phyloP scores from a whole-genome alignment of 495 filamentous ascomycete species.

The Aspergillus sclerotioniger region DNA sequence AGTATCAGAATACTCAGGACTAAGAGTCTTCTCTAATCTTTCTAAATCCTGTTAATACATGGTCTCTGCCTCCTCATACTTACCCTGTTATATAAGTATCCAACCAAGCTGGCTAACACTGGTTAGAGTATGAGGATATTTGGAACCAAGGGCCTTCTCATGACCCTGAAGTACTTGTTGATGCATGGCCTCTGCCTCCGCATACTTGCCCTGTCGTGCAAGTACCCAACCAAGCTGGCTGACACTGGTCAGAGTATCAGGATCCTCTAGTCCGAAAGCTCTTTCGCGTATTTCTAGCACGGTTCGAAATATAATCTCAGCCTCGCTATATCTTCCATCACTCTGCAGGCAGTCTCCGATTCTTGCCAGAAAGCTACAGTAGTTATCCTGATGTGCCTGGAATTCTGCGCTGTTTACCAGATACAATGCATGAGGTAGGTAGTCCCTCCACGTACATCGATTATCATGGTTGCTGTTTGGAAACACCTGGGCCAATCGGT shows the following conservation, averaged over 20 bases:
- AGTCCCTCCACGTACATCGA: too few relatives aligned
- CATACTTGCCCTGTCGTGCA: not conserved
- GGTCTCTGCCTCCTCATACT: constrained; percentile 21
- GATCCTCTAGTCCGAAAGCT: too few relatives aligned
- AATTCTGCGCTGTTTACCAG: too few relatives aligned
- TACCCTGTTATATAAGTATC: not conserved
- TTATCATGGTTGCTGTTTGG: too few relatives aligned
- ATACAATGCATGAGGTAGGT: too few relatives aligned
- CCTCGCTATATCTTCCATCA: not conserved
- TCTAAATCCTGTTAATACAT: constrained; percentile 26
- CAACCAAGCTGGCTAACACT: not conserved
- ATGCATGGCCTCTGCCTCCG: not conserved
- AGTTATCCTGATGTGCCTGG: too few relatives aligned
- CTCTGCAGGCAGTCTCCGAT: too few relatives aligned
- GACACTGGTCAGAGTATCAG: too few relatives aligned
- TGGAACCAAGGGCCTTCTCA: not conserved
- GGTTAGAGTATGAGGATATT: not conserved
- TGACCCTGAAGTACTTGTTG: not conserved
- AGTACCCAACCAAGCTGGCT: not conserved
- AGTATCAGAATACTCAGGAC: not conserved
- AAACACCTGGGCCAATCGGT: too few relatives aligned
- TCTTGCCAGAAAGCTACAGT: too few relatives aligned
- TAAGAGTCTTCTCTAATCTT: not conserved
- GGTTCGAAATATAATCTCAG: not conserved
- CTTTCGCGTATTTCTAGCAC: too few relatives aligned